Conservation (phyloP, 257 asterid species). For the Primulina tabacum region DNA sequence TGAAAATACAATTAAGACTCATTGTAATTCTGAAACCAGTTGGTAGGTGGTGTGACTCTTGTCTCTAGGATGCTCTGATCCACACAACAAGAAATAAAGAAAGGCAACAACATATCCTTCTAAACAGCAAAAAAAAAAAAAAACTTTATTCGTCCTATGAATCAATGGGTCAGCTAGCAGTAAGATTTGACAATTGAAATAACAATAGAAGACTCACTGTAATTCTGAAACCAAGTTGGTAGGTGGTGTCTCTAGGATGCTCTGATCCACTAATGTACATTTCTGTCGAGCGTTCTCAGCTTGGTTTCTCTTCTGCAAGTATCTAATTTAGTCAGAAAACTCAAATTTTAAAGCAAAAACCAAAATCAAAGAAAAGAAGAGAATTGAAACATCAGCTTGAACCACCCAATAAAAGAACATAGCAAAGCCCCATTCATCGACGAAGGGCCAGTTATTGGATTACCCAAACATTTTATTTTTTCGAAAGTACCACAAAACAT, state of each 20-base stretch:
- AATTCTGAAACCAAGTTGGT: conserved; percentile 38
- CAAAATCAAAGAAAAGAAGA: background rate
- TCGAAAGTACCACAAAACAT: background rate
- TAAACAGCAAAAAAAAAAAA: background rate
- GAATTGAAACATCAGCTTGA: background rate
- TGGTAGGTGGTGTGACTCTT: conserved; percentile 13
- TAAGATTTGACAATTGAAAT: conserved; percentile 2
- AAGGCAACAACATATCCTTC: background rate
- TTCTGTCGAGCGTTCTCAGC: conserved; percentile 43
- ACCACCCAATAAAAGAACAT: conserved; percentile 12
- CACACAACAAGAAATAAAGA: background rate
- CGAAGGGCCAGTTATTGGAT: conserved; percentile 2
- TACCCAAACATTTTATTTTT: conserved; percentile 2
- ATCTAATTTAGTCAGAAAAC: conserved; percentile 21
- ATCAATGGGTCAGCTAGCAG: conserved; percentile 2
- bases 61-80: conserved; percentile 47
- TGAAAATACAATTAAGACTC: conserved; percentile 29
- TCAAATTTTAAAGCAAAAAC: background rate
- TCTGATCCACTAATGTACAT: conserved; percentile 33
- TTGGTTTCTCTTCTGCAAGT: conserved; percentile 50
- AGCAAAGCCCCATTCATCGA: background rate
- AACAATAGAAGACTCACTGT: conserved; percentile 42
- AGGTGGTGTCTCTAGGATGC: conserved; percentile 38
- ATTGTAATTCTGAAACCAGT: conserved; percentile 47
- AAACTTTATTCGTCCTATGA: background rate